Conservation (phyloP, 2,329 filamentous ascomycete species). For the Incumbomyces lentus region DNA sequence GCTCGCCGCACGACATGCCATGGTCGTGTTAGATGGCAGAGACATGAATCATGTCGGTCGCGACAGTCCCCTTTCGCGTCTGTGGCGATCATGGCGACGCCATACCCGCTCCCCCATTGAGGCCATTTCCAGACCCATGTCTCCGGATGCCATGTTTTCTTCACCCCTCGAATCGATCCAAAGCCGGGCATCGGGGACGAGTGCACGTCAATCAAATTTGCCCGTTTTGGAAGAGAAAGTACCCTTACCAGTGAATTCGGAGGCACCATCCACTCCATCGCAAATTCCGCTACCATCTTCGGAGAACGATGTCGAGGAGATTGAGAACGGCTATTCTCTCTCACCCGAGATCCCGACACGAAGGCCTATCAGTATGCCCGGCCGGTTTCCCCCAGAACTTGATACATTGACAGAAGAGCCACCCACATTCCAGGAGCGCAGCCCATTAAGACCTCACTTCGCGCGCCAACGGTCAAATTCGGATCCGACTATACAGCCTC, state of each 20-base stretch:
- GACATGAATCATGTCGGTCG: slow-evolving; percentile 91
- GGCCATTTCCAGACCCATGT: slow-evolving; percentile 49
- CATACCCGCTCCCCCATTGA: slow-evolving; percentile 28
- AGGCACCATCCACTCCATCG: slow-evolving; percentile 33
- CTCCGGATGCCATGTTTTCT: slow-evolving; percentile 19
- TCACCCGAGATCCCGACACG: slow-evolving; percentile 33
- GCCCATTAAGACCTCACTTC: slow-evolving; percentile 7
- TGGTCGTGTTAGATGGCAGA: slow-evolving; percentile 72
- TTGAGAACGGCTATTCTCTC: slow-evolving; percentile 62
- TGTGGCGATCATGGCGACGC: slow-evolving; percentile 96
- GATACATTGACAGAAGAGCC: neutral
- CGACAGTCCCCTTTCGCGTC: slow-evolving; percentile 72
- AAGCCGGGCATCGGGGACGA: slow-evolving; percentile 24
- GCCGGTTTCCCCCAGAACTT: slow-evolving; percentile 10
- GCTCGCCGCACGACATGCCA: slow-evolving; percentile 46
- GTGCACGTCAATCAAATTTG: slow-evolving; percentile 22
- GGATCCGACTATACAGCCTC: slow-evolving; percentile 5
- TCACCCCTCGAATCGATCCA: slow-evolving; percentile 7
- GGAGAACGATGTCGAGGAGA: slow-evolving; percentile 63
- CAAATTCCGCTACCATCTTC: slow-evolving; percentile 59
- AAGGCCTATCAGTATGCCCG: slow-evolving; percentile 17
- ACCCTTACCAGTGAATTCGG: slow-evolving; percentile 21
- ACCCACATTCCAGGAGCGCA: slow-evolving; percentile 1
- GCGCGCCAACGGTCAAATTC: slow-evolving; percentile 14
- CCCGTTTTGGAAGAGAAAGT: slow-evolving; percentile 25